Percentiles rank a stretch among this genome's conserved stretches.
Conservation (phyloP, 371 early-diverging fungal genomes). For the Saksenaea oblongispora region DNA sequence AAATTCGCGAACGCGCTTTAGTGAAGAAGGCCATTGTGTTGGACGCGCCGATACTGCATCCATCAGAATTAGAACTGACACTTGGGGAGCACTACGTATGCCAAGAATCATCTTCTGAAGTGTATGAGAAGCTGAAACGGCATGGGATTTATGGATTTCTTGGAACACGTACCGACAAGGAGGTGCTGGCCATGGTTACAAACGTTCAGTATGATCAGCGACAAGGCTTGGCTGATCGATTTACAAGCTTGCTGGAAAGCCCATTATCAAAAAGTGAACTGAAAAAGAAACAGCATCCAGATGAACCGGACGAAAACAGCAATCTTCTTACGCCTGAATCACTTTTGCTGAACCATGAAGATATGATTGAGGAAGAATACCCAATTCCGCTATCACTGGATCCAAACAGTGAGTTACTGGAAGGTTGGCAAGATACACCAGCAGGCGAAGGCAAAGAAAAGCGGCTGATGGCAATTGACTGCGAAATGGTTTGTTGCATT, state of each 20-base stretch:
- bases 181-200: not conserved
- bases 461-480: conserved; percentile 67
- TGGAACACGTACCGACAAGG: not conserved
- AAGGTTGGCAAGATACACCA: conserved; percentile 50
- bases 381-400: conserved; percentile 47
- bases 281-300: conserved; percentile 25
- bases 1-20: conserved; percentile 3
- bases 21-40: conserved; percentile 24
- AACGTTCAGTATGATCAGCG: not conserved
- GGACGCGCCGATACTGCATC: conserved; percentile 30
- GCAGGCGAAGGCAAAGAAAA: conserved; percentile 28
- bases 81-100: conserved; percentile 13
- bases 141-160: not conserved
- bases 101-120: conserved; percentile 8
- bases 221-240: conserved; percentile 22
- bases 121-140: conserved; percentile 14
- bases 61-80: conserved; percentile 19
- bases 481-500: conserved; percentile 68
- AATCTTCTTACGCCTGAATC: conserved; percentile 12
- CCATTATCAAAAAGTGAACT: conserved; percentile 26
- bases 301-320: conserved; percentile 12
- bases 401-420: conserved; percentile 16
- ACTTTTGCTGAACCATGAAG: conserved; percentile 34
- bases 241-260: conserved; percentile 27
- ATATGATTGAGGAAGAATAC: conserved; percentile 43